Conservation (phyloP, 768 basidiomycete genomes). For the Psilocybe cubensis region DNA sequence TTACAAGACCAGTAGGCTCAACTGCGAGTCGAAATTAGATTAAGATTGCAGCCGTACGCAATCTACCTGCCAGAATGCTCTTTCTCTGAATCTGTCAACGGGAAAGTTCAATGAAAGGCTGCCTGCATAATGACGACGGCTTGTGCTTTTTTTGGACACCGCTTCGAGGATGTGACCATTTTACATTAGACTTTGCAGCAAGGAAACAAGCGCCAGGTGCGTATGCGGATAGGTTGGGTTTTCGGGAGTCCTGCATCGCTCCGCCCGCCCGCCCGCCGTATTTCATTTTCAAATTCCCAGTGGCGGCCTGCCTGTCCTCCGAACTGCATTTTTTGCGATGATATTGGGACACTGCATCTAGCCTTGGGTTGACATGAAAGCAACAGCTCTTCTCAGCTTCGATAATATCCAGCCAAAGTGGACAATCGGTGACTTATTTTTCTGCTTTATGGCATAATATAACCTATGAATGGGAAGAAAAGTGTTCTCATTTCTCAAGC, state of each 20-base stretch:
- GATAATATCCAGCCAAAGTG: neutral
- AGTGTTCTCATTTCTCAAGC: constrained; percentile 12
- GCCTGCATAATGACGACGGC: neutral
- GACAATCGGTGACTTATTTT: neutral
- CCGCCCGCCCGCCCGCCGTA: too few species aligned
- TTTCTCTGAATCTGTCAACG: neutral
- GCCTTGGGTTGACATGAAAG: neutral
- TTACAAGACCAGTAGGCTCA: too few species aligned
- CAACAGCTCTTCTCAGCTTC: neutral
- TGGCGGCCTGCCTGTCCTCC: too few species aligned
- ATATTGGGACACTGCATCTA: neutral
- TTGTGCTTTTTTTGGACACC: too few species aligned
- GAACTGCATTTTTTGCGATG: neutral
- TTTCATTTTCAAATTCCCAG: too few species aligned
- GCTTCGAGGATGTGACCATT: too few species aligned
- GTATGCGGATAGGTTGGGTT: too few species aligned
- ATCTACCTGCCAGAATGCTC: too few species aligned
- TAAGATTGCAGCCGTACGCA: neutral
- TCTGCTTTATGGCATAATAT: constrained; percentile 17
- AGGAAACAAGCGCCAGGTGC: neutral
- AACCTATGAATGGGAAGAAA: neutral
- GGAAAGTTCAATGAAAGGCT: neutral
- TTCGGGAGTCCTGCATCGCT: too few species aligned
- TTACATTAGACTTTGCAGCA: neutral
- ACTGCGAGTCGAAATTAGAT: neutral